Conservation (phyloP, 2,329 filamentous ascomycete species). For the Cryoendolithus antarcticus region DNA sequence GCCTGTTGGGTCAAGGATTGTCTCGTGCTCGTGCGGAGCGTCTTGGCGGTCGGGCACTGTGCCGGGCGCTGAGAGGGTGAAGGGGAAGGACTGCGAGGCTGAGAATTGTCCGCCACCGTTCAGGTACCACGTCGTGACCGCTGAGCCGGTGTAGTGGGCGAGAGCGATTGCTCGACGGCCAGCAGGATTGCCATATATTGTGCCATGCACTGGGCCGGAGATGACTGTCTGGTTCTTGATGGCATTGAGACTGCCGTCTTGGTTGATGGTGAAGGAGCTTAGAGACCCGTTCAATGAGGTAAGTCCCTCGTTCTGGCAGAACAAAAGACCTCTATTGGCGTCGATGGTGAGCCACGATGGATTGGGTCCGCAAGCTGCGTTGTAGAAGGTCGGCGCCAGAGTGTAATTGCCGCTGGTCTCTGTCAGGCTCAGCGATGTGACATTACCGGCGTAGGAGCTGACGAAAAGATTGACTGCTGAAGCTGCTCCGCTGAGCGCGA, state of each 20-base stretch:
- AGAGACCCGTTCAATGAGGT: constrained; percentile 37
- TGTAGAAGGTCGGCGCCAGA: constrained; percentile 34
- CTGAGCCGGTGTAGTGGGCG: constrained; percentile 29
- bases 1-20: constrained; percentile 25
- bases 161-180: constrained; percentile 26
- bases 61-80: constrained; percentile 17
- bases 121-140: constrained; percentile 33
- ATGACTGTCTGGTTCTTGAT: constrained; percentile 24
- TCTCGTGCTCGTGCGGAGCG: constrained; percentile 25
- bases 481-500: constrained; percentile 10
- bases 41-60: constrained; percentile 21
- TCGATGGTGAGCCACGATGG: constrained; percentile 52
- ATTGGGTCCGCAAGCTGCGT: constrained; percentile 38
- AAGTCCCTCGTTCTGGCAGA: constrained; percentile 49
- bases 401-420: constrained; percentile 19
- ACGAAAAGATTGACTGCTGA: constrained; percentile 29
- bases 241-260: constrained; percentile 27
- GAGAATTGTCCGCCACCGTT: constrained; percentile 37
- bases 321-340: constrained; percentile 37
- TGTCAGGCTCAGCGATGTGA: constrained; percentile 28
- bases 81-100: constrained; percentile 19
- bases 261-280: constrained; percentile 24
- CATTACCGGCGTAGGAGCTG: constrained; percentile 33
- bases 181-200: constrained; percentile 28
- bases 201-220: constrained; percentile 28